phyloP scores from a whole-genome alignment of 129 eudicot genomes.

The Ambrosia artemisiifolia region DNA sequence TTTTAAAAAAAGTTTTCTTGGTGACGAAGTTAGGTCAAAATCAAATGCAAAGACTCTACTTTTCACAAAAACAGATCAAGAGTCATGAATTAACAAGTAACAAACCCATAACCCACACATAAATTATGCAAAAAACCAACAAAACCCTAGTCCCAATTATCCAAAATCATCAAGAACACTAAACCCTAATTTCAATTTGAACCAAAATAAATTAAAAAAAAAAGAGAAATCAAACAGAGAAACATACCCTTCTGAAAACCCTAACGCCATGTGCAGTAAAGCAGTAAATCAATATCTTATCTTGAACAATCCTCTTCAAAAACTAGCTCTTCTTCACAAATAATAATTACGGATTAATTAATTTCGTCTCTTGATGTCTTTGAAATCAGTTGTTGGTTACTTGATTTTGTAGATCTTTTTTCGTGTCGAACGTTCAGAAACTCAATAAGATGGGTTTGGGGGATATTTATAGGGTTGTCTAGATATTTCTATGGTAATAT shows the following conservation, averaged over 20 bases:
- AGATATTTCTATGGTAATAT: conserved; percentile 3
- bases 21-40: background rate
- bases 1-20: background rate
- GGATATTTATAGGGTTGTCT: conserved; percentile 18
- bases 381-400: background rate
- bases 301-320: background rate
- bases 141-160: conserved; percentile 9
- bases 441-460: background rate
- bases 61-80: background rate
- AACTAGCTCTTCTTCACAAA: background rate
- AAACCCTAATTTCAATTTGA: background rate
- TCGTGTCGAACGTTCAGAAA: conserved; percentile 6
- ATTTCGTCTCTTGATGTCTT: background rate
- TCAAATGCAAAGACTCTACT: background rate
- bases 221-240: background rate
- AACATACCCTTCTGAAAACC: conserved; percentile 10
- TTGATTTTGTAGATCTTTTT: background rate
- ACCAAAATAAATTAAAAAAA: background rate
- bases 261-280: background rate
- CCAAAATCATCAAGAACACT: background rate
- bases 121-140: background rate
- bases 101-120: background rate
- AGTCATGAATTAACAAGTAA: background rate
- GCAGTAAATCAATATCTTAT: conserved; percentile 2
- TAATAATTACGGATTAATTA: background rate